Evolutionary conservation across 257 asterid genomes (phyloP).

Genomic region (Datura wrightii): DNA sequence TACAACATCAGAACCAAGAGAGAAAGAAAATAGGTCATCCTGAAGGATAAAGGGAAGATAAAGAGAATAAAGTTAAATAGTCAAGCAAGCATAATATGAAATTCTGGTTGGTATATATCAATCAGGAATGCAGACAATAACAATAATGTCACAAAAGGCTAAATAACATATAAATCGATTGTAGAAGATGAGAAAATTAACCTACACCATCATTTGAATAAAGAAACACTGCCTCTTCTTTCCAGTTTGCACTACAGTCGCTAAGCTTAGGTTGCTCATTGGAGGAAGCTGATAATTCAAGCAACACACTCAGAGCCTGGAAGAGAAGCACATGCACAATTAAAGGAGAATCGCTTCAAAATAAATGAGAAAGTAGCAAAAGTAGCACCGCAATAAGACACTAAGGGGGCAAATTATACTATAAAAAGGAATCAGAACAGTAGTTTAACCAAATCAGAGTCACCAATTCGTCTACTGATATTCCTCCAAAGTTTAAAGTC

Average conservation of each 20-base stretch:
- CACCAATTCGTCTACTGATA: background rate
- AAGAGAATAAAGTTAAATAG: conserved; percentile 16
- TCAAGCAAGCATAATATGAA: background rate
- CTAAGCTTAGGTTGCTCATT: conserved; percentile 45
- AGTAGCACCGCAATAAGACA: background rate
- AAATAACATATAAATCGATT: background rate
- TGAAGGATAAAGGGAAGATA: background rate
- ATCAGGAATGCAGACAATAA: background rate
- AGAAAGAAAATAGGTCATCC: conserved; percentile 4
- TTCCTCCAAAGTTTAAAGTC: background rate
- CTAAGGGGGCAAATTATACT: background rate
- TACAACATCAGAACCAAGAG: conserved; percentile 14
- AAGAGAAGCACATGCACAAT: conserved; percentile 34
- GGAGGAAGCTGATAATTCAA: conserved; percentile 72
- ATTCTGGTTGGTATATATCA: background rate
- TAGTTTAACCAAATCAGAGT: background rate
- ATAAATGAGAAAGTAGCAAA: too few species aligned
- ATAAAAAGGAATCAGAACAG: conserved; percentile 12
- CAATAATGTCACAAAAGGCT: conserved; percentile 12
- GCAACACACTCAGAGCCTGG: conserved; percentile 81
- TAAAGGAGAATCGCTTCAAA: conserved; percentile 11
- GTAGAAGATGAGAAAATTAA: conserved; percentile 34
- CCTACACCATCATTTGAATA: conserved; percentile 58
- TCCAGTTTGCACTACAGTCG: conserved; percentile 39
- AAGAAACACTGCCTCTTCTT: conserved; percentile 50